Evolutionary conservation across 345 rosid genomes (phyloP).

Genomic region (Camelina hispida): DNA sequence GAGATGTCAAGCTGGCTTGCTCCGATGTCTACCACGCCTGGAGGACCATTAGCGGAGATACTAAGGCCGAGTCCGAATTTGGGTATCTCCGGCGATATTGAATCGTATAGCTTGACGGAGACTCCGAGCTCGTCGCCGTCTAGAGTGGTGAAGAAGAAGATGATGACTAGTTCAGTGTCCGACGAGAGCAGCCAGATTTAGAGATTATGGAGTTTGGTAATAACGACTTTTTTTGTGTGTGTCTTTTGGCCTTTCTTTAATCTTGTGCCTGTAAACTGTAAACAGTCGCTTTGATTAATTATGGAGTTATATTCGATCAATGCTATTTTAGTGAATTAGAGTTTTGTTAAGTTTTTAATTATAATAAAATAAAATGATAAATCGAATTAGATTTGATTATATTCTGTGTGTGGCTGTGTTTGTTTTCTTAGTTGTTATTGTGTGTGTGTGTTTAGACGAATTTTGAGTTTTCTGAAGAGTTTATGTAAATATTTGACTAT

Average conservation of each 20-base stretch:
- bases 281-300: neutral
- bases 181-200: constrained; percentile 67
- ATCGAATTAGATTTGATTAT: too few relatives aligned
- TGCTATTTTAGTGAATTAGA: neutral
- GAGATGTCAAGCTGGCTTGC: constrained; percentile 50
- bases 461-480: too few relatives aligned
- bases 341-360: too few relatives aligned
- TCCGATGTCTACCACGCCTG: constrained; percentile 54
- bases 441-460: neutral
- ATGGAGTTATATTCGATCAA: neutral
- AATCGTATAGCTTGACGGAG: constrained; percentile 37
- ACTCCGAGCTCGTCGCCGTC: constrained; percentile 62
- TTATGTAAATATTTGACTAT: too few relatives aligned
- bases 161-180: constrained; percentile 55
- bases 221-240: neutral
- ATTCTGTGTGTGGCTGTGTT: too few relatives aligned
- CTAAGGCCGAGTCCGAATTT: constrained; percentile 48
- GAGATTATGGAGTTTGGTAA: constrained; percentile 16
- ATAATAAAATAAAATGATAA: neutral
- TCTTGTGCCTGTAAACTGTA: constrained; percentile 11
- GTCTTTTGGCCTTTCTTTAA: neutral
- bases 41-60: constrained; percentile 84
- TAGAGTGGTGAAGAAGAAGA: constrained; percentile 60
- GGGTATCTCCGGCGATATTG: constrained; percentile 25
- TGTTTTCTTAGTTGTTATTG: neutral